Percentiles rank a stretch among this genome's conserved stretches.
phyloP scores from a whole-genome alignment of 179 eudicot genomes.

The Camellia oleifera region DNA sequence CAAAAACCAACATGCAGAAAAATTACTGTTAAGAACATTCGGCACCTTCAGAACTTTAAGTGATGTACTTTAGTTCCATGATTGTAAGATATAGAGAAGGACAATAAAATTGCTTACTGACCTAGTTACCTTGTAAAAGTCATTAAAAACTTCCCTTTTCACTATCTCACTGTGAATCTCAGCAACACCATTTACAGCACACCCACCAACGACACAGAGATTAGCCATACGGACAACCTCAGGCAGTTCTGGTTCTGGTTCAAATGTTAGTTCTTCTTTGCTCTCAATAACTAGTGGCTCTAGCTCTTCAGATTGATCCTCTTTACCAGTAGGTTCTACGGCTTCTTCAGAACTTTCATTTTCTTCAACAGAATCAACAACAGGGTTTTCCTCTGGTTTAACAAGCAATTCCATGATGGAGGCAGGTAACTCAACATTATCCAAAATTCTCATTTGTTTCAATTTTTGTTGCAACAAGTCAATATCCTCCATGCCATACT shows the following conservation, averaged over 20 bases:
- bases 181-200: slow-evolving; percentile 80
- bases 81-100: not conserved
- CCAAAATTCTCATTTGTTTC: slow-evolving; percentile 67
- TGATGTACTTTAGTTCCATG: not conserved
- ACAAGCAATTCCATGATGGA: slow-evolving; percentile 47
- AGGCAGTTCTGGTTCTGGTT: slow-evolving; percentile 52
- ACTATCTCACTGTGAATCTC: slow-evolving; percentile 81
- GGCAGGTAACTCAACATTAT: slow-evolving; percentile 57
- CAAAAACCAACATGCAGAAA: not conserved
- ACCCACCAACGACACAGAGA: slow-evolving; percentile 74
- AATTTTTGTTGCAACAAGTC: slow-evolving; percentile 60
- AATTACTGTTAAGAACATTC: not conserved
- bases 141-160: slow-evolving; percentile 65
- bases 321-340: slow-evolving; percentile 24
- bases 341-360: slow-evolving; percentile 29
- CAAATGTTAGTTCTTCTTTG: slow-evolving; percentile 22
- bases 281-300: slow-evolving; percentile 14
- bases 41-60: not conserved
- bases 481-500: slow-evolving; percentile 63
- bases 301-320: slow-evolving; percentile 27
- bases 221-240: slow-evolving; percentile 80
- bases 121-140: slow-evolving; percentile 56
- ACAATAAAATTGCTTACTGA: not conserved
- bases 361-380: slow-evolving; percentile 20
- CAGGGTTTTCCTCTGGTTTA: slow-evolving; percentile 39